Evolutionary conservation across 2,329 filamentous ascomycete species (phyloP).

Genomic region (Fusarium redolens): DNA sequence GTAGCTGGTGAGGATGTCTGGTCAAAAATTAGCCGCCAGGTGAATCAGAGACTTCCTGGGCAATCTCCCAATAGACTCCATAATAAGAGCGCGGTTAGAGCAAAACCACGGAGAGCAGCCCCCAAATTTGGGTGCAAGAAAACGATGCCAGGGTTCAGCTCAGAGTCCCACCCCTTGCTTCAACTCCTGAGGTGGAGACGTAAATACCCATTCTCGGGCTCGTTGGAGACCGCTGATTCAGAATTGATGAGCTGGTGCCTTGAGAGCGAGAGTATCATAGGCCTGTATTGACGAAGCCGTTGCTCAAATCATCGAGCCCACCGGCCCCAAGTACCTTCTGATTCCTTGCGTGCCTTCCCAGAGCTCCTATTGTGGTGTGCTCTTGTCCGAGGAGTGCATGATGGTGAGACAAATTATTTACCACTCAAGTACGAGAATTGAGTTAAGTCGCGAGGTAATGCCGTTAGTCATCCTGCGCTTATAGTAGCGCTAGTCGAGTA

Average conservation of each 20-base stretch:
- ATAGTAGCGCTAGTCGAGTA: neutral
- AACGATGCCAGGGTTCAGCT: slow-evolving; percentile 6
- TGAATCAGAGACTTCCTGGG: slow-evolving; percentile 2
- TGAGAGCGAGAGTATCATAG: neutral
- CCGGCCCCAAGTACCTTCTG: neutral
- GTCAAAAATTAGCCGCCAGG: slow-evolving; percentile 12
- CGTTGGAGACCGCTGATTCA: slow-evolving; percentile 9
- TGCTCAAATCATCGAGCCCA: neutral
- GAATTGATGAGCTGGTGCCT: neutral
- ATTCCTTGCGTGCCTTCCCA: neutral
- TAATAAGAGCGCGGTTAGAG: slow-evolving; percentile 1
- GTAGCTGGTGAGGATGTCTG: neutral
- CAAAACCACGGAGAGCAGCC: slow-evolving; percentile 2
- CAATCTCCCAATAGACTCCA: slow-evolving; percentile 2
- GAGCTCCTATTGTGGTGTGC: slow-evolving; percentile 9
- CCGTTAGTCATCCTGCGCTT: slow-evolving; percentile 17
- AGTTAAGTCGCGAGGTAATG: slow-evolving; percentile 4
- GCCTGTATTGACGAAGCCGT: neutral
- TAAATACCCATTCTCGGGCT: neutral
- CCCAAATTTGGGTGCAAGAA: slow-evolving; percentile 9
- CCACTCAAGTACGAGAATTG: neutral
- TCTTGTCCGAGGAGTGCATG: neutral
- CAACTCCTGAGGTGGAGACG: neutral
- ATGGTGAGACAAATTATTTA: slow-evolving; percentile 15
- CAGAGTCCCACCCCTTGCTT: slow-evolving; percentile 16